A percentile compares a stretch with the other conserved stretches of the same genome.
These are phyloP conservation scores for Picea sitchensis DNA, from an alignment of 75 land plant species.

Conservation along the genomic window DNA sequence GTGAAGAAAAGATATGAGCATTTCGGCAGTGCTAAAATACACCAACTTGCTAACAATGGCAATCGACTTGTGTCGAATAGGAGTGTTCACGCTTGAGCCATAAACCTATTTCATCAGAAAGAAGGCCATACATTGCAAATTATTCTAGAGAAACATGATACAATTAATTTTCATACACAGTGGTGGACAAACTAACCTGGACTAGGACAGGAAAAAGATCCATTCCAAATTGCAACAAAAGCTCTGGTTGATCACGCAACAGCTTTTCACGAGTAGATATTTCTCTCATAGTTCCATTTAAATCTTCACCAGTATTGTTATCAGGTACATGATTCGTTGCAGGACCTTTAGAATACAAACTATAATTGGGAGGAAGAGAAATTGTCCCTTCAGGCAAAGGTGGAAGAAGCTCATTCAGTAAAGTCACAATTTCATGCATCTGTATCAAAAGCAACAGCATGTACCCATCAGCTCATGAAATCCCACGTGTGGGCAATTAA, in stretches of 20 bases:
- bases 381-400: slow-evolving; percentile 11
- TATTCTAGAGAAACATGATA: background rate
- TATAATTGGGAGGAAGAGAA: background rate
- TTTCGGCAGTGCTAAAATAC: background rate
- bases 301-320: background rate
- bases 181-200: slow-evolving; percentile 56
- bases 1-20: background rate
- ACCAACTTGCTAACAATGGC: slow-evolving; percentile 3
- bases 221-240: slow-evolving; percentile 48
- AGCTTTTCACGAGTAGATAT: slow-evolving; percentile 30
- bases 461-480: background rate
- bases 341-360: background rate
- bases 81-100: slow-evolving; percentile 11
- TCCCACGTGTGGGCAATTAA: background rate
- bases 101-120: slow-evolving; percentile 7
- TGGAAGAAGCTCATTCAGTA: slow-evolving; percentile 62
- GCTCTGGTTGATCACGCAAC: slow-evolving; percentile 39
- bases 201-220: slow-evolving; percentile 60
- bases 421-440: slow-evolving; percentile 61
- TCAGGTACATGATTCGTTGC: background rate
- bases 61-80: slow-evolving; percentile 2
- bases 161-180: background rate
- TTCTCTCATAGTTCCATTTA: slow-evolving; percentile 5
- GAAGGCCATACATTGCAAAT: background rate
- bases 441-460: slow-evolving; percentile 18